A percentile compares a stretch with the other conserved stretches of the same genome.
These are phyloP conservation scores for Laburnicola sp. DNA, from an alignment of 2,329 filamentous ascomycete genomes.

Conservation along the genomic window DNA sequence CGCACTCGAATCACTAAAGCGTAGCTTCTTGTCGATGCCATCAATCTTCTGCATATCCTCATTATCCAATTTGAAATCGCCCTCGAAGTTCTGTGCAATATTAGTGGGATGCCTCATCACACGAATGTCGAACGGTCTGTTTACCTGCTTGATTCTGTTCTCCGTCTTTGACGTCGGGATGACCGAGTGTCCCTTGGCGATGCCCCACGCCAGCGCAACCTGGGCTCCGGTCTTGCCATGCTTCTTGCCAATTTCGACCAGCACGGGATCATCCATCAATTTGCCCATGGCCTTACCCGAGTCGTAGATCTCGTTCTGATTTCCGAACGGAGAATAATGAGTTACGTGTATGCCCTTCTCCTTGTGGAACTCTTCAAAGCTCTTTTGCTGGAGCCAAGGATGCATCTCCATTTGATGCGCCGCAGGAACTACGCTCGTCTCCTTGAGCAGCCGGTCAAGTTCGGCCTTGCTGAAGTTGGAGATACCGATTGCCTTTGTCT, in stretches of 20 bases:
- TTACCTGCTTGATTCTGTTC: conserved; percentile 27
- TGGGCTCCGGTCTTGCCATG: conserved; percentile 76
- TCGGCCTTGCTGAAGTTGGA: conserved; percentile 41
- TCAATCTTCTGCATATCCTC: conserved; percentile 70
- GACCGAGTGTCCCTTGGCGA: conserved; percentile 58
- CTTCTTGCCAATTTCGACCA: conserved; percentile 66
- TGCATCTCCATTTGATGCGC: conserved; percentile 40
- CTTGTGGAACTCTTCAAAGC: conserved; percentile 32
- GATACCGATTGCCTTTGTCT: conserved; percentile 37
- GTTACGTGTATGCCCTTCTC: conserved; percentile 39
- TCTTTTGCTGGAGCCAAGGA: conserved; percentile 34
- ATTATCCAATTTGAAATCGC: conserved; percentile 70
- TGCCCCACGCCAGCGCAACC: conserved; percentile 84
- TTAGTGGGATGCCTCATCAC: too few species aligned
- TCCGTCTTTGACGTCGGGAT: conserved; percentile 42
- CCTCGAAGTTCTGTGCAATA: conserved; percentile 41
- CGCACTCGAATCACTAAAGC: conserved; percentile 63
- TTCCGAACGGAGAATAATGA: conserved; percentile 42
- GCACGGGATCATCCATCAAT: conserved; percentile 59
- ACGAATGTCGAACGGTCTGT: too few species aligned
- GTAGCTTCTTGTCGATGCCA: conserved; percentile 61
- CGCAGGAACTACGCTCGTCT: conserved; percentile 31
- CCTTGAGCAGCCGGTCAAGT: conserved; percentile 58
- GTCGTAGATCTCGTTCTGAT: conserved; percentile 40
- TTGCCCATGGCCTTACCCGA: conserved; percentile 34